Evolutionary conservation across 345 rosid genomes (phyloP).

Genomic region (Tarenaya hassleriana): DNA sequence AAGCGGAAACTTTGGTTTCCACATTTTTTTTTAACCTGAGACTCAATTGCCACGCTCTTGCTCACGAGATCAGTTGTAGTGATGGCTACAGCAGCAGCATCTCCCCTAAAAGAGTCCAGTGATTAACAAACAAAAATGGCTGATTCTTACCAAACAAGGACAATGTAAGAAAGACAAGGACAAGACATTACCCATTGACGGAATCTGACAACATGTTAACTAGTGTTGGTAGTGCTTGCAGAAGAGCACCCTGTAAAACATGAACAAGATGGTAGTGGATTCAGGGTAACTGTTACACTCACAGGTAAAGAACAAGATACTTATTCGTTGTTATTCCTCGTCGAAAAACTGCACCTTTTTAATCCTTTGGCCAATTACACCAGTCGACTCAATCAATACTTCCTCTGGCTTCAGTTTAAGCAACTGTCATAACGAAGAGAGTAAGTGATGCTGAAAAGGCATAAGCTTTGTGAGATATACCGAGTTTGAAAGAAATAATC

Average conservation of each 20-base stretch:
- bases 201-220: constrained; percentile 56
- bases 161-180: constrained; percentile 7
- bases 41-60: constrained; percentile 91
- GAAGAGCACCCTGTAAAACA: constrained; percentile 61
- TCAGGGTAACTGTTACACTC: background rate
- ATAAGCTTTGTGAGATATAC: constrained; percentile 1
- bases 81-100: constrained; percentile 92
- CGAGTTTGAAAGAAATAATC: background rate
- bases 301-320: background rate
- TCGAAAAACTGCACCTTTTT: constrained; percentile 46
- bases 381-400: constrained; percentile 85
- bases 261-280: background rate
- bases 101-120: constrained; percentile 46
- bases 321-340: too few species aligned
- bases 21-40: constrained; percentile 37
- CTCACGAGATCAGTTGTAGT: constrained; percentile 95
- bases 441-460: constrained; percentile 3
- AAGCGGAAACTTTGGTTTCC: constrained; percentile 1
- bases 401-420: constrained; percentile 57
- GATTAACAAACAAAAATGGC: background rate
- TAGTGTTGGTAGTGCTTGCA: constrained; percentile 67
- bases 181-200: constrained; percentile 45
- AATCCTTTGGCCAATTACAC: constrained; percentile 89
- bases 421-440: constrained; percentile 35
- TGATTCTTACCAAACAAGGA: background rate